Conservation (phyloP, 805 yeast species). For the Teunomyces lycoperdinae region DNA sequence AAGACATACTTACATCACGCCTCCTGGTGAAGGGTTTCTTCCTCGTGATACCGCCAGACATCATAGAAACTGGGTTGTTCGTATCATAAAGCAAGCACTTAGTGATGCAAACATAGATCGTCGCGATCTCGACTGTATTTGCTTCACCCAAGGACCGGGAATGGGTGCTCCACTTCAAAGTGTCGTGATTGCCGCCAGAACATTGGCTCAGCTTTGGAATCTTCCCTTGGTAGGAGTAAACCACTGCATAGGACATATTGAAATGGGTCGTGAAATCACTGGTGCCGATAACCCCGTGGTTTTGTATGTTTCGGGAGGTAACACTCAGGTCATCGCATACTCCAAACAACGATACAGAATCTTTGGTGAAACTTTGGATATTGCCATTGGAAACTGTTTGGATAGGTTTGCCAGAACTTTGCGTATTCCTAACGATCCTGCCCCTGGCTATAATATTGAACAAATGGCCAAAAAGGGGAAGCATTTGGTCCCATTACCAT, state of each 20-base stretch:
- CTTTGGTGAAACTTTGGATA: constrained; percentile 98
- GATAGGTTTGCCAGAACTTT: constrained; percentile 94
- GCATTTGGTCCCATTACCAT: constrained; percentile 74
- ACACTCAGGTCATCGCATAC: constrained; percentile 96
- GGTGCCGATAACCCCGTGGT: constrained; percentile 98
- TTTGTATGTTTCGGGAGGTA: constrained; percentile 95
- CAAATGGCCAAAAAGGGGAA: constrained; percentile 77
- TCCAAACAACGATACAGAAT: constrained; percentile 90
- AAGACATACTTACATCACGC: constrained; percentile 91
- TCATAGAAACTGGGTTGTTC: constrained; percentile 90
- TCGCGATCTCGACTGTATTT: constrained; percentile 67
- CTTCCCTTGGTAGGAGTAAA: constrained; percentile 91
- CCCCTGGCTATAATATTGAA: constrained; percentile 97
- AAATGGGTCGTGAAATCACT: constrained; percentile 98
- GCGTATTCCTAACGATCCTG: constrained; percentile 86
- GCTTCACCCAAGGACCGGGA: constrained; percentile 98
- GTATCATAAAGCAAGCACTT: constrained; percentile 67
- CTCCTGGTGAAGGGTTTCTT: constrained; percentile 97
- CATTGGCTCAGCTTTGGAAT: constrained; percentile 74
- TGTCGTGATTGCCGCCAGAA: constrained; percentile 89
- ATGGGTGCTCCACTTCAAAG: constrained; percentile 98
- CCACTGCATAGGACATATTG: constrained; percentile 97
- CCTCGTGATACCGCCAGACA: constrained; percentile 97
- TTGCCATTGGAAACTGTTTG: constrained; percentile 95
- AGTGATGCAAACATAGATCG: constrained; percentile 53